A percentile compares a stretch with the other conserved stretches of the same genome.
These are phyloP conservation scores for Fusarium anguioides DNA, from an alignment of 2,329 filamentous ascomycete genomes.

Conservation along the genomic window DNA sequence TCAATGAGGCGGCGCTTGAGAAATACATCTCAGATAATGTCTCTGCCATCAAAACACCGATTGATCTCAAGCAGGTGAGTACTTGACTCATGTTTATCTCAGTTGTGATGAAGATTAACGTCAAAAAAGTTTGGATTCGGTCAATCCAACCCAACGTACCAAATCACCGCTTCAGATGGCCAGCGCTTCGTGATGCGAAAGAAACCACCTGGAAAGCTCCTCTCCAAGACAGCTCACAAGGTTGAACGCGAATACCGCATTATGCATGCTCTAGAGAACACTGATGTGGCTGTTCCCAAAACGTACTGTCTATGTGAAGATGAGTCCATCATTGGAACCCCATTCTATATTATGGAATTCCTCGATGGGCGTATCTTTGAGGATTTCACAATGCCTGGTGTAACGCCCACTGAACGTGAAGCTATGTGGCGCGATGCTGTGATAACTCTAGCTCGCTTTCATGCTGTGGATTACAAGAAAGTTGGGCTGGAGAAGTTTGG, in stretches of 20 bases:
- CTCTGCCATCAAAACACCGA: slow-evolving; percentile 83
- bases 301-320: slow-evolving; percentile 90
- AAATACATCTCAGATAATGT: slow-evolving; percentile 81
- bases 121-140: slow-evolving; percentile 86
- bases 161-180: slow-evolving; percentile 78
- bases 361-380: slow-evolving; percentile 94
- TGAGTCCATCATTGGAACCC: slow-evolving; percentile 80
- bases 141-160: slow-evolving; percentile 97
- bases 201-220: slow-evolving; percentile 93
- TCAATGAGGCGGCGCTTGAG: slow-evolving; percentile 83
- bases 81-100: neutral
- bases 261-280: slow-evolving; percentile 81
- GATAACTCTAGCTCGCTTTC: slow-evolving; percentile 84
- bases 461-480: slow-evolving; percentile 74
- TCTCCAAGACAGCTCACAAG: slow-evolving; percentile 94
- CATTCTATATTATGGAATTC: slow-evolving; percentile 98
- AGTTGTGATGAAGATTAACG: slow-evolving; percentile 15
- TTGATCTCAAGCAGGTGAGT: slow-evolving; percentile 88
- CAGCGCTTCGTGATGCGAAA: slow-evolving; percentile 90
- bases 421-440: slow-evolving; percentile 90
- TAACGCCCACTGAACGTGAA: slow-evolving; percentile 74
- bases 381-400: slow-evolving; percentile 82
- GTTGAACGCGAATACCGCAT: slow-evolving; percentile 96
- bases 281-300: slow-evolving; percentile 86
- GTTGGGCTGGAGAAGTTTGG: slow-evolving; percentile 81